These are phyloP conservation scores for Inosperma sp. DNA, from an alignment of 768 basidiomycete genomes.

Conservation along the genomic window DNA sequence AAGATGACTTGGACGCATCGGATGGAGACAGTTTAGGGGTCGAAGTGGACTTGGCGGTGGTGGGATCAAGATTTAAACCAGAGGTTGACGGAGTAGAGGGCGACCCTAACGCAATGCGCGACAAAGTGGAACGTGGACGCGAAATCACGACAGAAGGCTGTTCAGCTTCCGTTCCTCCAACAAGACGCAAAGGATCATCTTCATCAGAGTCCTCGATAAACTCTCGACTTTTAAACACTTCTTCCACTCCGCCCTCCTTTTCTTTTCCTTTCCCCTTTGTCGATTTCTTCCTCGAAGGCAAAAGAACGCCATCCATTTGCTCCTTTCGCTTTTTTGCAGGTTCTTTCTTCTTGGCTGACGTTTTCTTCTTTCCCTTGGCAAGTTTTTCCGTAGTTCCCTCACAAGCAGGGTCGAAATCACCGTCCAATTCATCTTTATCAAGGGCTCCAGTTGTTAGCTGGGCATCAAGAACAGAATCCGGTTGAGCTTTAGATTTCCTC, in stretches of 20 bases:
- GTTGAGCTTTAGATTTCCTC: conserved; percentile 21
- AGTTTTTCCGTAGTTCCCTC: conserved; percentile 17
- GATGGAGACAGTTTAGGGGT: no score
- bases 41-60: no score
- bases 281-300: not conserved
- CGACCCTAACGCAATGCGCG: no score
- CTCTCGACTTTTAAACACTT: conserved; percentile 42
- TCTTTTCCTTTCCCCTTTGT: conserved; percentile 8
- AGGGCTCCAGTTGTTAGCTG: conserved; percentile 12
- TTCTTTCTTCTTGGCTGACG: conserved; percentile 13
- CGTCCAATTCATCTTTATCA: conserved; percentile 28
- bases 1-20: not conserved
- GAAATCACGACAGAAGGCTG: no score
- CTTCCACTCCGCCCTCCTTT: conserved; percentile 22
- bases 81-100: no score
- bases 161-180: conserved; percentile 8
- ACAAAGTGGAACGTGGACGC: no score
- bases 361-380: conserved; percentile 17
- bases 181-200: conserved; percentile 13
- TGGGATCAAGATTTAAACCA: no score
- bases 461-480: conserved; percentile 10
- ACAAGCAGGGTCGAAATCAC: conserved; percentile 21
- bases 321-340: conserved; percentile 18
- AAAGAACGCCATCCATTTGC: not conserved
- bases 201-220: conserved; percentile 35